phyloP scores from a whole-genome alignment of 1,284 basidiomycete genomes.

The Acaromyces ingoldii region DNA sequence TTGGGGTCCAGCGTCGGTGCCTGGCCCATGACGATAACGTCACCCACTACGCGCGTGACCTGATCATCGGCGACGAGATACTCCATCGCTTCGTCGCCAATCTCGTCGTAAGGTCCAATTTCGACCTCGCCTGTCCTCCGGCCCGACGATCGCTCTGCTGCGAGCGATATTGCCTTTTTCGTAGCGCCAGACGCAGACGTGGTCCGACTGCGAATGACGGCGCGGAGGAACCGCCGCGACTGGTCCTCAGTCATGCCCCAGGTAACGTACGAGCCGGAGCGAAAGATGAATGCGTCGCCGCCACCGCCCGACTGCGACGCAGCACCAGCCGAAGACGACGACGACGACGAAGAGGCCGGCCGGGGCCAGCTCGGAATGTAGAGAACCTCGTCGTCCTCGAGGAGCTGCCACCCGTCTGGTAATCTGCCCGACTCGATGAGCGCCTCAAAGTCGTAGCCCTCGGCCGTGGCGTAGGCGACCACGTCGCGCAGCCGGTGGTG shows the following conservation, averaged over 20 bases:
- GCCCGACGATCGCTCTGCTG: too few species aligned
- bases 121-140: too few species aligned
- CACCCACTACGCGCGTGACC: constrained; percentile 41
- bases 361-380: constrained; percentile 45
- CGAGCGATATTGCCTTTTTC: constrained; percentile 12
- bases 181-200: neutral
- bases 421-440: constrained; percentile 29
- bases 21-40: constrained; percentile 45
- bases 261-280: constrained; percentile 44
- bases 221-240: constrained; percentile 27
- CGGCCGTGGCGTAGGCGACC: constrained; percentile 41
- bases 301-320: neutral
- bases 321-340: neutral
- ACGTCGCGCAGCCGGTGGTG: constrained; percentile 15
- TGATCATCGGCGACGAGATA: constrained; percentile 33
- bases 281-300: constrained; percentile 46
- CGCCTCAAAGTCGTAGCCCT: constrained; percentile 38
- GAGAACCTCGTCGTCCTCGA: constrained; percentile 47
- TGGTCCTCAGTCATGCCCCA: constrained; percentile 44
- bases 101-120: constrained; percentile 21
- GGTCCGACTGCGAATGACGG: constrained; percentile 29
- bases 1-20: constrained; percentile 13
- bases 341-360: neutral
- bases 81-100: constrained; percentile 50
- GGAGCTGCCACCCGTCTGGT: constrained; percentile 29